Percentiles rank a stretch among this genome's conserved stretches.
Conservation (phyloP, 2,329 filamentous ascomycete species). For the Cladosporium oxysporum region DNA sequence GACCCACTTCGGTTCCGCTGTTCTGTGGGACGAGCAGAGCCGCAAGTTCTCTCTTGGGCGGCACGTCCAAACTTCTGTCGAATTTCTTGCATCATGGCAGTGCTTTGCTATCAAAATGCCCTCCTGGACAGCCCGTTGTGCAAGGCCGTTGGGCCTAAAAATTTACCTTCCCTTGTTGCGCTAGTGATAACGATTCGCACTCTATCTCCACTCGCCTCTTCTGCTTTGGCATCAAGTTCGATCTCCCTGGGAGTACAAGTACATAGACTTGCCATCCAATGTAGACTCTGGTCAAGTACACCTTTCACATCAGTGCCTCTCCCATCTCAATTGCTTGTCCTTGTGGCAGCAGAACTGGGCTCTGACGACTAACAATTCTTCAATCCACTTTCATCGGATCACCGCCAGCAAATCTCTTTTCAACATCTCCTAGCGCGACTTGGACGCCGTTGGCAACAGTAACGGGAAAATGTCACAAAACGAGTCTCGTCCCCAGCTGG, state of each 20-base stretch:
- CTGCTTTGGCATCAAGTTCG: background rate
- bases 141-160: constrained; percentile 7
- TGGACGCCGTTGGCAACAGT: background rate
- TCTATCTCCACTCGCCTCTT: constrained; percentile 9
- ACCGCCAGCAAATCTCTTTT: background rate
- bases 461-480: constrained; percentile 4
- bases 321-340: background rate
- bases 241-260: background rate
- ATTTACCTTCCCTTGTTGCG: background rate
- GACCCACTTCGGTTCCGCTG: constrained; percentile 12
- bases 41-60: constrained; percentile 1
- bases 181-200: constrained; percentile 8
- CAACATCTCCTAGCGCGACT: background rate
- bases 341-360: background rate
- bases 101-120: background rate
- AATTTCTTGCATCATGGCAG: constrained; percentile 11
- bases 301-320: background rate
- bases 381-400: background rate
- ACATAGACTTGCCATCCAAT: background rate
- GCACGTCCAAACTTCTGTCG: background rate
- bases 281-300: background rate
- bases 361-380: background rate
- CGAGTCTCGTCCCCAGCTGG: background rate
- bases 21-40: background rate
- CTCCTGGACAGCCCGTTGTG: background rate